Evolutionary conservation across 768 basidiomycete species (phyloP).

Genomic region (Boletus vinaceobasis): DNA sequence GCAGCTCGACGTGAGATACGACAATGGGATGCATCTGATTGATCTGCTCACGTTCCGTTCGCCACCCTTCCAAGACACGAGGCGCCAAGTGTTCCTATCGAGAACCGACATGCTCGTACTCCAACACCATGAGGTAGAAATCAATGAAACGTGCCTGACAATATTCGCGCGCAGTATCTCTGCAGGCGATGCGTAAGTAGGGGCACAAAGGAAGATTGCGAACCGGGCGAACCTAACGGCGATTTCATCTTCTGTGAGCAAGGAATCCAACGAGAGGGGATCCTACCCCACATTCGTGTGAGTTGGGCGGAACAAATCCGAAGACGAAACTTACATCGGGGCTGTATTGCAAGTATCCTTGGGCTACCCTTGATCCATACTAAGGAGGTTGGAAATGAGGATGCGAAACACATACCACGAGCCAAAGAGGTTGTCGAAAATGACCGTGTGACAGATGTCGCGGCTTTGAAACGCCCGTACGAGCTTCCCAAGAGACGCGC

Average conservation of each 20-base stretch:
- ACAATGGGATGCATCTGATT: background rate
- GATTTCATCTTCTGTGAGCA: conserved; percentile 86
- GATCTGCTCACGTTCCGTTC: conserved; percentile 68
- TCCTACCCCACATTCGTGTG: conserved; percentile 51
- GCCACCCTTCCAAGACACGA: conserved; percentile 84
- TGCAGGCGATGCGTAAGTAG: conserved; percentile 27
- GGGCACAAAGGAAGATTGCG: background rate
- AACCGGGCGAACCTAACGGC: conserved; percentile 66
- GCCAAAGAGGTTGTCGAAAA: conserved; percentile 18
- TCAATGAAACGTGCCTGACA: conserved; percentile 57
- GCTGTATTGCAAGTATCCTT: conserved; percentile 20
- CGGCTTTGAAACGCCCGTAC: conserved; percentile 6
- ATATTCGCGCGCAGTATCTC: conserved; percentile 76
- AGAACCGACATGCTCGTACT: background rate
- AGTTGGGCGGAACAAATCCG: background rate
- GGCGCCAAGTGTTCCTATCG: conserved; percentile 75
- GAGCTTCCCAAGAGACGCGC: conserved; percentile 6
- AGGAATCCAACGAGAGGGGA: conserved; percentile 72
- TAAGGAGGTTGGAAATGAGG: background rate
- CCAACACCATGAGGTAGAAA: background rate
- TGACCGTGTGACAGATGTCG: conserved; percentile 12
- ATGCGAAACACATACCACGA: conserved; percentile 16
- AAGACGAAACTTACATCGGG: conserved; percentile 14
- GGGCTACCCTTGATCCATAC: conserved; percentile 10
- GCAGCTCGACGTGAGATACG: background rate